Percentiles rank a stretch among this genome's conserved stretches.
These are phyloP conservation scores for Diplogelasinospora grovesii DNA, from an alignment of 495 filamentous ascomycete genomes.

Conservation along the genomic window DNA sequence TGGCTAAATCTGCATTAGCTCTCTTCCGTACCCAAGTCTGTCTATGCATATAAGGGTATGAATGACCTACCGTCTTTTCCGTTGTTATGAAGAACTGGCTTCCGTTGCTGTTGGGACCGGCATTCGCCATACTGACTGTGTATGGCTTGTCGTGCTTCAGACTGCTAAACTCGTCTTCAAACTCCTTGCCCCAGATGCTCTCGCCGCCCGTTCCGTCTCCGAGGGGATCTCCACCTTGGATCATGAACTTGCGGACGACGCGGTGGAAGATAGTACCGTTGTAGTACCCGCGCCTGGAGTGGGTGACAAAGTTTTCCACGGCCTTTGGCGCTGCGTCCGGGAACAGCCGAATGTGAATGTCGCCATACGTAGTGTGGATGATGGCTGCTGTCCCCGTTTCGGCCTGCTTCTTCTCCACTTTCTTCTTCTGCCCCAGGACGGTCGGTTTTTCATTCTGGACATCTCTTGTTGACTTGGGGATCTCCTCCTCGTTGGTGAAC, in stretches of 20 bases:
- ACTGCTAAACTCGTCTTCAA: constrained; percentile 89
- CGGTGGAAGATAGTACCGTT: constrained; percentile 97
- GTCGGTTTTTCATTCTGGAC: constrained; percentile 92
- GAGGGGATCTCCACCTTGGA: constrained; percentile 84
- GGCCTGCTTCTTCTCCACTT: constrained; percentile 48
- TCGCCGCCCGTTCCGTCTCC: constrained; percentile 95
- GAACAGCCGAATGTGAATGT: constrained; percentile 91
- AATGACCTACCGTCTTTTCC: constrained; percentile 68
- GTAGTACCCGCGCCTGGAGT: constrained; percentile 84
- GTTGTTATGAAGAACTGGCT: constrained; percentile 99
- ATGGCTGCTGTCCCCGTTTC: constrained; percentile 74
- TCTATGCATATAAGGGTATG: neutral
- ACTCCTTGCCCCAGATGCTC: constrained; percentile 93
- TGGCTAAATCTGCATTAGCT: constrained; percentile 38
- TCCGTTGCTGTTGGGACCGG: constrained; percentile 70
- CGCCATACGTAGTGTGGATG: constrained; percentile 88
- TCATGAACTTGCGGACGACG: constrained; percentile 98
- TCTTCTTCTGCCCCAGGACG: constrained; percentile 37
- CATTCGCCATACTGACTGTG: constrained; percentile 95
- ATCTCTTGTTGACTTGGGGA: constrained; percentile 81
- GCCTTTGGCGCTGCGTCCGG: constrained; percentile 88
- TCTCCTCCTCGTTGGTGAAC: constrained; percentile 84
- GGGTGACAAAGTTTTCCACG: constrained; percentile 98
- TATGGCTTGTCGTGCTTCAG: constrained; percentile 94
- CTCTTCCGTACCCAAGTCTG: constrained; percentile 6